Base-by-base conservation (phyloP, 2,329 filamentous ascomycete genomes). In the Zalaria sp. region DNA sequence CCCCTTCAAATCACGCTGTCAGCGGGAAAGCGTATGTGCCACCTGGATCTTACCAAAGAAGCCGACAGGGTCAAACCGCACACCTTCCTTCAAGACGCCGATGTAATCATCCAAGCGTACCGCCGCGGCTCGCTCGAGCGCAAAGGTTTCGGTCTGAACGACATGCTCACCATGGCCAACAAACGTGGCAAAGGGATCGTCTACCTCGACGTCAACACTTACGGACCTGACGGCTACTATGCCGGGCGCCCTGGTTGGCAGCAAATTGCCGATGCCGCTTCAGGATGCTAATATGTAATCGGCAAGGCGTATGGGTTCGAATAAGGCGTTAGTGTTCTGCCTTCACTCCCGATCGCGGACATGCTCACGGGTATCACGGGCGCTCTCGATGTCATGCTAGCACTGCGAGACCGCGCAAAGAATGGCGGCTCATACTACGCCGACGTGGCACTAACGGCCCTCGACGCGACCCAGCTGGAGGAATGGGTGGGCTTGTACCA, bases 161-260 rank as follows among this genome's bases (percentile, higher is more conserved):
- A 58, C 1, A 53, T 71, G 27, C 51, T 68, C 4, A 59, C 67
- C 5, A 42, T 69, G 35, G 61, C 57, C 2, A 57, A 62, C 37
- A 53, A 62, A 5, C 55, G 67, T 5, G 58, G 56, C 2, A 52
- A 60, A 25, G 68, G 67, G 0, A 57, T 72, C 25, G 58, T 73
- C 11, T 63, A 69, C 36, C 63, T 67, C 3, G 55, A 64, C 3
- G 70, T 72, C 54, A 72, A 73, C 47, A 73, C 68, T 50, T 75
- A 72, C 45, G 71, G 71, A 0, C 72, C 63, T 59, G 49, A 70
- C 39, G 71, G 69, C 0, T 65, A 65, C 0, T 69, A 65, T 64
- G 52, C 56, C 5, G 54, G 63, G 27, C 55, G 69, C 3, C 65
- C 58, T 32, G 70, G 70, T 1, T 74, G 69, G 69, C 71, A 74